Evolutionary conservation across 2,329 filamentous ascomycete species (phyloP).

Genomic region (Penicillium concentricum): DNA sequence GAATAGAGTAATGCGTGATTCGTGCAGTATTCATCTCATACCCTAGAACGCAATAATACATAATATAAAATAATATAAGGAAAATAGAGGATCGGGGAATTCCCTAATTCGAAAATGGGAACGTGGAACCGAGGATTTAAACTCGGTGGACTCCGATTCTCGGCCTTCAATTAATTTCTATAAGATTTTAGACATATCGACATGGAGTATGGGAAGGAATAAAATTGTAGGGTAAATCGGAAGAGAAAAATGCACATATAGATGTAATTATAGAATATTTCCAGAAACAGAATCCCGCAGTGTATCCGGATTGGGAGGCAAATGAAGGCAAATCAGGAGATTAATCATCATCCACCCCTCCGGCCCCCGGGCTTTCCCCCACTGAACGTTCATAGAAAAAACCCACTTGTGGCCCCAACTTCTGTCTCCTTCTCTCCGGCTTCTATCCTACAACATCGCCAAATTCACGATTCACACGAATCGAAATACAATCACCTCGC

Average conservation of each 20-base stretch:
- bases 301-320: background rate
- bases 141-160: conserved; percentile 6
- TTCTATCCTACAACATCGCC: conserved; percentile 1
- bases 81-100: background rate
- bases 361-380: conserved; percentile 7
- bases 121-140: conserved; percentile 5
- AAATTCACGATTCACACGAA: background rate
- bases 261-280: background rate
- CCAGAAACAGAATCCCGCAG: background rate
- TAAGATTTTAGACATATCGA: background rate
- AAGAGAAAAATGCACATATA: no score
- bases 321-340: conserved; percentile 6
- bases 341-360: conserved; percentile 22
- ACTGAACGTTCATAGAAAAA: conserved; percentile 16
- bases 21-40: background rate
- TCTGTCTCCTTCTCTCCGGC: background rate
- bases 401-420: conserved; percentile 16
- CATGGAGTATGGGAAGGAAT: background rate
- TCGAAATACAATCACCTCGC: background rate
- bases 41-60: background rate
- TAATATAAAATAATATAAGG: background rate
- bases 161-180: background rate
- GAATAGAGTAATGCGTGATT: background rate
- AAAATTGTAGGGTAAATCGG: background rate
- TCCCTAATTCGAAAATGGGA: background rate